A percentile compares a stretch with the other conserved stretches of the same genome.
These are phyloP conservation scores for Beauveria sp. DNA, from an alignment of 2,329 filamentous ascomycete genomes.

Conservation along the genomic window DNA sequence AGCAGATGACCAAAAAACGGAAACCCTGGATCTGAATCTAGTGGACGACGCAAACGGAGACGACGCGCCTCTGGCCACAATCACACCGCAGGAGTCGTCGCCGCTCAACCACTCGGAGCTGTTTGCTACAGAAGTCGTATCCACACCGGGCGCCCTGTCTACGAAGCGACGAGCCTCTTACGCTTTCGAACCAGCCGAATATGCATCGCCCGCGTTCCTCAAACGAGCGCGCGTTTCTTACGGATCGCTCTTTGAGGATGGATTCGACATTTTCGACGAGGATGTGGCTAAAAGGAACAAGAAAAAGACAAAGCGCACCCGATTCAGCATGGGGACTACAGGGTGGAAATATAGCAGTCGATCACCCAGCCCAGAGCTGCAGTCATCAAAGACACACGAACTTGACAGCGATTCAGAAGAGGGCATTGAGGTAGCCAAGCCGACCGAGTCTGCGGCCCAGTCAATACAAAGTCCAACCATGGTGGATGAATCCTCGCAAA, in stretches of 20 bases:
- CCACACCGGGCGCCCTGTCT: constrained; percentile 17
- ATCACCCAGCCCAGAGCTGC: constrained; percentile 61
- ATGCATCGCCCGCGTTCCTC: constrained; percentile 72
- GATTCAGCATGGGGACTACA: constrained; percentile 57
- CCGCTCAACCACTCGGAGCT: constrained; percentile 6
- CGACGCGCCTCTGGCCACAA: constrained; percentile 10
- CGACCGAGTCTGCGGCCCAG: constrained; percentile 12
- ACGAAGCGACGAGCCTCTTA: constrained; percentile 28
- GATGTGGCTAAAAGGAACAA: constrained; percentile 52
- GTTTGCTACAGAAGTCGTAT: constrained; percentile 11
- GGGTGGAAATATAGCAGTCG: constrained; percentile 69
- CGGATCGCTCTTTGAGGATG: constrained; percentile 56
- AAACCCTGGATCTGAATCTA: constrained; percentile 39
- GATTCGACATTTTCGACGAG: constrained; percentile 63
- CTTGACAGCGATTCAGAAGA: constrained; percentile 17
- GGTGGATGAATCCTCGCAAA: constrained; percentile 31
- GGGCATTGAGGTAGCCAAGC: neutral
- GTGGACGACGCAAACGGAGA: constrained; percentile 25
- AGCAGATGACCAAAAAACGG: constrained; percentile 39
- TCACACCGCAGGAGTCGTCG: constrained; percentile 15
- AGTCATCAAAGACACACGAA: constrained; percentile 28
- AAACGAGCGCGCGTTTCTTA: constrained; percentile 65
- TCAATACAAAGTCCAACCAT: constrained; percentile 18
- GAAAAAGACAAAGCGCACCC: constrained; percentile 58
- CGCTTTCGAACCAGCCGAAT: constrained; percentile 43